Evolutionary conservation across 139 green algal genomes (phyloP).

Genomic region (Asterochloris sp.): DNA sequence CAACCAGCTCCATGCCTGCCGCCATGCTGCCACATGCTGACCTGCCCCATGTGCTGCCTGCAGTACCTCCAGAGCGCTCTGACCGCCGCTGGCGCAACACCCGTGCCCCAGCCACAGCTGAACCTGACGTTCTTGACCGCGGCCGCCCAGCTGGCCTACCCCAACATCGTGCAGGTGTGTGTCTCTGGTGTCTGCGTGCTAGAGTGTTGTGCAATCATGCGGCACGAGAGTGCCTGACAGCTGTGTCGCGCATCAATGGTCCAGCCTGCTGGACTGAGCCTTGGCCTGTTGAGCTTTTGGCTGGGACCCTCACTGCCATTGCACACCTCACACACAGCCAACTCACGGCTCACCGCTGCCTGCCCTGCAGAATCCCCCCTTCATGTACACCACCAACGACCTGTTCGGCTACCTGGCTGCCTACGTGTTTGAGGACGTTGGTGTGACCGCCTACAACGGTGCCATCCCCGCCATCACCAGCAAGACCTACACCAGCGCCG

Average conservation of each 20-base stretch:
- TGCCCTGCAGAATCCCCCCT: constrained; percentile 25
- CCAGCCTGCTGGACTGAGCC: no score
- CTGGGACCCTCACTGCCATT: constrained; percentile 5
- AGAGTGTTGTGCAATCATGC: no score
- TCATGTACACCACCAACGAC: constrained; percentile 35
- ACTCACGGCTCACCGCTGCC: constrained; percentile 31
- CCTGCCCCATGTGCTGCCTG: background rate
- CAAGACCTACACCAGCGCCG: constrained; percentile 26
- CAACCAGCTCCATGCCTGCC: no score
- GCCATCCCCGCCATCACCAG: constrained; percentile 17
- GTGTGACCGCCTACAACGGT: constrained; percentile 17
- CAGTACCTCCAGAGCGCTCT: constrained; percentile 24
- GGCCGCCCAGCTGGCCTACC: constrained; percentile 11
- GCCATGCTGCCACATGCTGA: no score
- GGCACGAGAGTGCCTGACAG: no score
- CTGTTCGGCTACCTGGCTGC: constrained; percentile 39
- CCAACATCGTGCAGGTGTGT: background rate
- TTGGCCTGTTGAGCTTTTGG: no score
- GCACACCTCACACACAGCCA: constrained; percentile 26
- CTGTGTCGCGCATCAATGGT: no score
- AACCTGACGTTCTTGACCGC: constrained; percentile 29
- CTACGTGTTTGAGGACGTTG: constrained; percentile 8
- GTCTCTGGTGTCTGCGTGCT: no score
- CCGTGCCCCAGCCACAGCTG: constrained; percentile 19
- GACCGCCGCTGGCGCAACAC: background rate